A percentile compares a stretch with the other conserved stretches of the same genome.
Conservation (phyloP, 495 filamentous ascomycete species). For the Aspergillus olivimuriae region DNA sequence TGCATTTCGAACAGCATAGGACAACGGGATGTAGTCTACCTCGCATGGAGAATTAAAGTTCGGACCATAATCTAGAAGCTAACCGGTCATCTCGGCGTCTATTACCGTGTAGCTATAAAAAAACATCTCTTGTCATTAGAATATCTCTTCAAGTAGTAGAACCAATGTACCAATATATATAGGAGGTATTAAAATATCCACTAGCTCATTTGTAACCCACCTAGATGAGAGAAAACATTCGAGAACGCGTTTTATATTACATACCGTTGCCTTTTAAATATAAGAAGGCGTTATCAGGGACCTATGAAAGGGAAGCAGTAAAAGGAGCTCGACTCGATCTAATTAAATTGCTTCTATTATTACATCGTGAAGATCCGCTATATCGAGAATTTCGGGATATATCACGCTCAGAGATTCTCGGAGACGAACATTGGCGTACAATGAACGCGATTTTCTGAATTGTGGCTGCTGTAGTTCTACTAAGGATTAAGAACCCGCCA, state of each 20-base stretch:
- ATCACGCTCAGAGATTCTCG: constrained; percentile 4
- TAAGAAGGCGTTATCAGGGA: constrained; percentile 7
- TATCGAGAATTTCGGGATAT: constrained; percentile 2
- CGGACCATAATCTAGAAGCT: constrained; percentile 20
- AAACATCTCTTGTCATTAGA: constrained; percentile 2
- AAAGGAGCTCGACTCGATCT: constrained; percentile 3
- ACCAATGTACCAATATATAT: constrained; percentile 9
- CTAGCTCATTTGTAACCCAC: constrained; percentile 14
- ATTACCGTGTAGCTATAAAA: constrained; percentile 10
- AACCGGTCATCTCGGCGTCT: constrained; percentile 18
- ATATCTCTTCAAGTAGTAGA: neutral
- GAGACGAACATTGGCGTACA: constrained; percentile 2
- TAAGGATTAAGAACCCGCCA: neutral
- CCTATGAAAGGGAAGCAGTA: too few species aligned
- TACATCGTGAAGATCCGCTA: constrained; percentile 9
- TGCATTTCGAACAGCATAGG: constrained; percentile 11
- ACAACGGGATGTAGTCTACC: constrained; percentile 14
- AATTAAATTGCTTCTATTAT: constrained; percentile 11
- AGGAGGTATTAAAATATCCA: constrained; percentile 9
- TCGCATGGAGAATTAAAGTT: constrained; percentile 15
- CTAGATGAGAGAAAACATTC: constrained; percentile 6
- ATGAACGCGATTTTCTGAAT: constrained; percentile 5
- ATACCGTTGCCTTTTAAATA: too few species aligned
- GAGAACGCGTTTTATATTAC: too few species aligned
- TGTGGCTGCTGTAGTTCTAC: neutral